A percentile compares a stretch with the other conserved stretches of the same genome.
These are phyloP conservation scores for Leishmania martiniquensis DNA, from an alignment of 208 protist genomes.

Conservation along the genomic window DNA sequence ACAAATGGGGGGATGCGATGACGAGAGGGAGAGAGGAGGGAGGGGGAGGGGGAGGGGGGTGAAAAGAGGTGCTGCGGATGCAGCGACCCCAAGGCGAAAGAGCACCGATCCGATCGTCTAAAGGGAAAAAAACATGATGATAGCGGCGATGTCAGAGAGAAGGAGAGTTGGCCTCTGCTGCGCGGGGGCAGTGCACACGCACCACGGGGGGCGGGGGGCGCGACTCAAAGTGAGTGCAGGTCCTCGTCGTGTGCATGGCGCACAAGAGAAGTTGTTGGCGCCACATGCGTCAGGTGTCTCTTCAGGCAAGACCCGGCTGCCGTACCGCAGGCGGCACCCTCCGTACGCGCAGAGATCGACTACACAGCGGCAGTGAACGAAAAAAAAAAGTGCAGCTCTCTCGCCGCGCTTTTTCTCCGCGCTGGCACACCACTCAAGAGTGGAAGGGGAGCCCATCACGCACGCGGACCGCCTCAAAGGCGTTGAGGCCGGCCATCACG, in stretches of 20 bases:
- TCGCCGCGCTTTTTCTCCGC: background rate
- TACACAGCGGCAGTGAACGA: background rate
- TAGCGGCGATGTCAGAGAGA: too few relatives aligned
- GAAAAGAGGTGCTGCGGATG: too few relatives aligned
- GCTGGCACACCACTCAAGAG: background rate
- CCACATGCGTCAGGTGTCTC: background rate
- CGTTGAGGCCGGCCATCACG: constrained; percentile 32
- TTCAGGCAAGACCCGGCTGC: background rate
- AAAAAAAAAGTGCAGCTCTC: background rate
- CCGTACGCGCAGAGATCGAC: background rate
- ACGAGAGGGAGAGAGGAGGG: too few relatives aligned
- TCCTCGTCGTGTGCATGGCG: too few relatives aligned
- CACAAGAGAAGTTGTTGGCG: too few relatives aligned
- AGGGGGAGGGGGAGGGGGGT: too few relatives aligned
- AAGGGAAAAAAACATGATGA: too few relatives aligned
- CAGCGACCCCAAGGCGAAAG: too few relatives aligned
- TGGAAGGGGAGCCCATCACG: constrained; percentile 38
- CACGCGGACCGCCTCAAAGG: constrained; percentile 30
- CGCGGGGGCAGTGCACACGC: background rate
- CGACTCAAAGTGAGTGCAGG: too few relatives aligned
- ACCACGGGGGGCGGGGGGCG: background rate
- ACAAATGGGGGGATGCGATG: too few relatives aligned
- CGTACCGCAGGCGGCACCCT: background rate
- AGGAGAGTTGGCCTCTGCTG: background rate
- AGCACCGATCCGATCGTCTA: too few relatives aligned